Conservation (phyloP, 2,329 filamentous ascomycete genomes). For the Pezizomycotina sp. region DNA sequence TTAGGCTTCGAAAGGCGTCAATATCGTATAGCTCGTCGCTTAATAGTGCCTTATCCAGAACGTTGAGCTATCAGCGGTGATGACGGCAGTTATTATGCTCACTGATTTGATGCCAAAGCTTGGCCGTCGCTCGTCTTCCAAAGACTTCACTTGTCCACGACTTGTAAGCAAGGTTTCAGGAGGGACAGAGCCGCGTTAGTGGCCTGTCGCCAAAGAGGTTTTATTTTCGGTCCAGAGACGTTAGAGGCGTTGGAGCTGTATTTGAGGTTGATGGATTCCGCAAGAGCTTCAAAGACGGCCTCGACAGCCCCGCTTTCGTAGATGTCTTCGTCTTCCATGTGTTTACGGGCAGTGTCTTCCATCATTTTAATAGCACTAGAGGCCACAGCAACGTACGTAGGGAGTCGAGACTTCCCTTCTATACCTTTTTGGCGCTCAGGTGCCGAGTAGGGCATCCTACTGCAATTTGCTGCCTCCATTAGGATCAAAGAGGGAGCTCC, state of each 20-base stretch:
- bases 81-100: constrained; percentile 49
- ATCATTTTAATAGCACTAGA: constrained; percentile 63
- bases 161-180: constrained; percentile 47
- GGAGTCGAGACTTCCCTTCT: constrained; percentile 33
- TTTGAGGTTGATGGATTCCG: constrained; percentile 56
- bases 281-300: constrained; percentile 48
- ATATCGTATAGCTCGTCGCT: constrained; percentile 72
- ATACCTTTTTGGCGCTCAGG: constrained; percentile 25
- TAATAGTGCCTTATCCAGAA: constrained; percentile 31
- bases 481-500: constrained; percentile 54
- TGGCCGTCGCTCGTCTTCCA: constrained; percentile 34
- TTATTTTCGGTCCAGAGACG: constrained; percentile 39
- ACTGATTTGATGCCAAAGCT: constrained; percentile 57
- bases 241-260: constrained; percentile 46
- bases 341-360: constrained; percentile 41
- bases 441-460: constrained; percentile 48
- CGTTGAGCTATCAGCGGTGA: constrained; percentile 44
- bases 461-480: constrained; percentile 51
- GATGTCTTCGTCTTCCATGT: constrained; percentile 45
- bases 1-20: constrained; percentile 49
- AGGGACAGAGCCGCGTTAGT: constrained; percentile 55
- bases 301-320: constrained; percentile 52
- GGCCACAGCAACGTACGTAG: constrained; percentile 78
- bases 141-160: constrained; percentile 37
- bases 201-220: constrained; percentile 59